Base-by-base conservation (phyloP, 2,329 filamentous ascomycete species). In the Colletotrichum karsti region DNA sequence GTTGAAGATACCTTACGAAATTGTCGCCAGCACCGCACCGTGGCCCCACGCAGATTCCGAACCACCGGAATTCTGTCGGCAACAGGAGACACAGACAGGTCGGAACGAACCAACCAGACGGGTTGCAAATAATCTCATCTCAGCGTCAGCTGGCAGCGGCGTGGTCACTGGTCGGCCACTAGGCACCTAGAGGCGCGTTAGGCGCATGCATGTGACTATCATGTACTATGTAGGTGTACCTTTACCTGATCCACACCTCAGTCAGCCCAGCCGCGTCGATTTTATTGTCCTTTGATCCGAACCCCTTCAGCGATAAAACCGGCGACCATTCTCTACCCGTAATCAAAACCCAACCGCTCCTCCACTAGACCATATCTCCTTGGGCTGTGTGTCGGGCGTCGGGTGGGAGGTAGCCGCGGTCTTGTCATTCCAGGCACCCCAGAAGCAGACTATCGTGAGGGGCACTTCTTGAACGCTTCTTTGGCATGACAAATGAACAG, bases 231-330 rank as follows among this genome's bases (percentile, higher is more conserved):
- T 56, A 18, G 33, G 4, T n/a, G n/a, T n/a, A n/a, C n/a, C n/a
- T n/a, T n/a, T n/a, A 9, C 51, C 22, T 55, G 18, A 24, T 41
- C 51, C 30, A 50, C 24, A 50, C 26, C 24, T 53, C 48, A 42
- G 28, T 37, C 20, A 41, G 26, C 44, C 12, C 7, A 13, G 39
- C 30, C 61, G 22, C 37, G 8, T 24, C 33, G 8, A 35, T 15
- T 20, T 64, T 35, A n/a, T 50, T 41, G 50, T 63, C 58, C 63
- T 51, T 63, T 63, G 58, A 67, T 33, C 63, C 63, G 58, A 51
- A 51, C 13, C 30, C 33, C 10, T 13, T 30, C 20, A 51, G 35
- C 26, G 12, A 30, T 44, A n/a, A n/a, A n/a, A n/a, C n/a, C n/a
- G n/a, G n/a, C n/a, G n/a, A n/a, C n/a, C n/a, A n/a, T n/a, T n/a